These are phyloP conservation scores for Cyclanthera cordifolia DNA, from an alignment of 306 rosid species.

Conservation along the genomic window DNA sequence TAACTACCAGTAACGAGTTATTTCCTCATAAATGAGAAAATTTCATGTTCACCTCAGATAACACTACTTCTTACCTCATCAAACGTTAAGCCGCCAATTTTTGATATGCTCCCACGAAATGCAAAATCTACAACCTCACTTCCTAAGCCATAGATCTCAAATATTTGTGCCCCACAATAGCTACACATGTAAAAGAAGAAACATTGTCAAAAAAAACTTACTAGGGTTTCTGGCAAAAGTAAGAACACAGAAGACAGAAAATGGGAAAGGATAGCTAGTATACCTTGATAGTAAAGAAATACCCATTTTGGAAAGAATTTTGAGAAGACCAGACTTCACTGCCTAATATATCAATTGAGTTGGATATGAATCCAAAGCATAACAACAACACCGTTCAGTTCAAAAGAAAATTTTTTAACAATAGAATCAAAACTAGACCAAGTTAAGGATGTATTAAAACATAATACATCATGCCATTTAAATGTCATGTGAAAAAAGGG, in stretches of 20 bases:
- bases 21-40: background rate
- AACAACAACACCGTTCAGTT: background rate
- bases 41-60: background rate
- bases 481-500: background rate
- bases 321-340: slow-evolving; percentile 82
- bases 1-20: background rate
- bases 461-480: background rate
- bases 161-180: slow-evolving; percentile 97
- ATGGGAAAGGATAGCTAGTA: background rate
- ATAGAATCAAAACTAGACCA: background rate
- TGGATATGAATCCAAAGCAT: background rate
- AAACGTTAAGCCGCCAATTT: slow-evolving; percentile 86
- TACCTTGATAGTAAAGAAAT: slow-evolving; percentile 94
- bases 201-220: slow-evolving; percentile 18
- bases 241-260: background rate
- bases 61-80: slow-evolving; percentile 65
- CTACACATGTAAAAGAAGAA: slow-evolving; percentile 35
- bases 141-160: slow-evolving; percentile 92
- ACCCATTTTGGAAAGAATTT: slow-evolving; percentile 96
- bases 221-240: background rate
- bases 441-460: background rate
- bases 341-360: slow-evolving; percentile 39
- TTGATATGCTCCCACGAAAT: slow-evolving; percentile 81
- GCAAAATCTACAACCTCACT: slow-evolving; percentile 79
- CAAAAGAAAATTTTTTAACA: background rate